Conservation (phyloP, 2,329 filamentous ascomycete species). For the Aspergillus quadrilineatus region DNA sequence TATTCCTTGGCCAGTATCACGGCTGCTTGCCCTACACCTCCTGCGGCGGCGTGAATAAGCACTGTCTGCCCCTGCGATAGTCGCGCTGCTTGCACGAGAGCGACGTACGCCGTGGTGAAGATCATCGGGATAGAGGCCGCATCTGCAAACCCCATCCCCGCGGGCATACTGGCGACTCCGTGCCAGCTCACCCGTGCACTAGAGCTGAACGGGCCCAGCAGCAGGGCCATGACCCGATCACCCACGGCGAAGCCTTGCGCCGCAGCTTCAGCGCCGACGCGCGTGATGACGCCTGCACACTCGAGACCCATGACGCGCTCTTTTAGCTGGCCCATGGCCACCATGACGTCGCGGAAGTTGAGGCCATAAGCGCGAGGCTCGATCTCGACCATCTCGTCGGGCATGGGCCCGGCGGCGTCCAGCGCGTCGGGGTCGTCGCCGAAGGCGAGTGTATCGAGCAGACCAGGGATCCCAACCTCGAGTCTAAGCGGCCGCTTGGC, state of each 20-base stretch:
- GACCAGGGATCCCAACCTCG: not conserved
- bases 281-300: conserved; percentile 1
- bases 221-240: not conserved
- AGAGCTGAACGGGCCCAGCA: not conserved
- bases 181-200: not conserved
- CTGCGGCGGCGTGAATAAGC: not conserved
- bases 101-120: not conserved
- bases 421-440: not conserved
- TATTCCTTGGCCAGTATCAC: conserved; percentile 12
- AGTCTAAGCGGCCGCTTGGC: not conserved
- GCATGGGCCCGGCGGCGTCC: too few relatives aligned
- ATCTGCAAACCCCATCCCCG: not conserved
- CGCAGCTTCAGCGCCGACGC: not conserved
- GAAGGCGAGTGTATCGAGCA: not conserved
- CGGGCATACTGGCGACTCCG: not conserved
- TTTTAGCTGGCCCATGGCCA: conserved; percentile 5
- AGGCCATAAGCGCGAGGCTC: conserved; percentile 1
- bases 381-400: not conserved
- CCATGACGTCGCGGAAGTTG: conserved; percentile 9
- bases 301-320: not conserved
- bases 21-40: not conserved
- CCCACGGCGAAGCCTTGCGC: not conserved
- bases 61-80: not conserved
- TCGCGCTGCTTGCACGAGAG: not conserved
- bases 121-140: conserved; percentile 21